phyloP scores from a whole-genome alignment of 768 basidiomycete genomes.

The Naganishia vishniacii region DNA sequence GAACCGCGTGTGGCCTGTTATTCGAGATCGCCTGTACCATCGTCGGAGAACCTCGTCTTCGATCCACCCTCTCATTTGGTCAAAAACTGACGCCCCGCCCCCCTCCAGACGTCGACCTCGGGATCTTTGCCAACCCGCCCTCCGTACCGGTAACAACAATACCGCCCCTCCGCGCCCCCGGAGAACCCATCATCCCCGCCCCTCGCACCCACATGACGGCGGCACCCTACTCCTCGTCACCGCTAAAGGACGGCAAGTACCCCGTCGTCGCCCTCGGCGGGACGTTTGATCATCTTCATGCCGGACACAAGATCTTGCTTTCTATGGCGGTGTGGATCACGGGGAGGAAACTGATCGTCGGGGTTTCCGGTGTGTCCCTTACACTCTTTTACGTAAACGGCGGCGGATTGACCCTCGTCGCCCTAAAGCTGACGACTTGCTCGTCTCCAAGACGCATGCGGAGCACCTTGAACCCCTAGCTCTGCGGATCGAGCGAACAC shows the following conservation, averaged over 20 bases:
- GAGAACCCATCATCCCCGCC: not conserved
- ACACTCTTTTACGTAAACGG: not conserved
- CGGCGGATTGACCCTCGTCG: not conserved
- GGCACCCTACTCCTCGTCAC: not conserved
- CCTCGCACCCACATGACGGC: not conserved
- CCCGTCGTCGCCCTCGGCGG: conserved; percentile 85
- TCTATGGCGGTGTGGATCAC: conserved; percentile 86
- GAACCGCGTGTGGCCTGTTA: no score
- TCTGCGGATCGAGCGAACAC: conserved; percentile 57
- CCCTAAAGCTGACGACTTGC: conserved; percentile 28
- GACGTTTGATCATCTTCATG: conserved; percentile 95
- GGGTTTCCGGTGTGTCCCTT: conserved; percentile 64
- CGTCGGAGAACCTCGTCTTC: no score
- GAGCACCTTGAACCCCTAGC: conserved; percentile 33
- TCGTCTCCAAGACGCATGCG: conserved; percentile 35
- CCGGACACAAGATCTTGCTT: conserved; percentile 93
- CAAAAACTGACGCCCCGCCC: not conserved
- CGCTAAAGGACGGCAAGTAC: conserved; percentile 34
- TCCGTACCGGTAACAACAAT: not conserved
- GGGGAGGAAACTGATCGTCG: conserved; percentile 73
- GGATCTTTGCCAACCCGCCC: not conserved
- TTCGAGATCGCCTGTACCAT: no score
- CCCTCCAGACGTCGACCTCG: not conserved
- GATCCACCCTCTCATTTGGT: no score
- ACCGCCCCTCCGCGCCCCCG: conserved; percentile 13